Percentiles rank a stretch among this genome's conserved stretches.
phyloP scores from a whole-genome alignment of 2,329 filamentous ascomycete species.

The Beauveria rudraprayagi region DNA sequence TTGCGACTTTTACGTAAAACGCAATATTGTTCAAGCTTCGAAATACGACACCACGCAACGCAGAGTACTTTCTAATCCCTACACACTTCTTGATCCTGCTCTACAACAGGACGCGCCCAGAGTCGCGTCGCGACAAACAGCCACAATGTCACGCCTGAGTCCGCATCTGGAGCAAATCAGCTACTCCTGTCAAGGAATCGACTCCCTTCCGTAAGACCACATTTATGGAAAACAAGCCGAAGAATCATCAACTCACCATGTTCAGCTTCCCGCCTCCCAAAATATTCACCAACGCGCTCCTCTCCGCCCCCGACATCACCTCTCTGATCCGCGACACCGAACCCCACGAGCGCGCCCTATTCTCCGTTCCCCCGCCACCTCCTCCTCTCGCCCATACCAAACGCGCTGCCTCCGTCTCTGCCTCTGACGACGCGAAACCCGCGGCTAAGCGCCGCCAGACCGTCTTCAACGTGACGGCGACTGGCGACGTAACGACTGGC shows the following conservation, averaged over 20 bases:
- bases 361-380: slow-evolving; percentile 72
- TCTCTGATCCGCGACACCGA: slow-evolving; percentile 92
- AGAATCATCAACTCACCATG: neutral
- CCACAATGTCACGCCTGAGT: slow-evolving; percentile 57
- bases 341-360: slow-evolving; percentile 85
- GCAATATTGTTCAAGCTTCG: neutral
- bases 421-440: neutral
- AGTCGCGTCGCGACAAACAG: neutral
- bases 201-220: slow-evolving; percentile 58
- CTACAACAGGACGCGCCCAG: neutral
- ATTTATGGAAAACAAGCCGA: neutral
- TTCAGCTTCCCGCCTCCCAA: slow-evolving; percentile 79
- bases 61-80: too few species aligned
- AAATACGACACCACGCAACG: neutral
- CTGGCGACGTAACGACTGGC: slow-evolving; percentile 53
- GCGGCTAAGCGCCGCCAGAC: slow-evolving; percentile 47
- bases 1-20: neutral
- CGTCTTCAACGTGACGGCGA: slow-evolving; percentile 54
- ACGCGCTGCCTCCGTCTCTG: slow-evolving; percentile 30
- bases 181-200: slow-evolving; percentile 67
- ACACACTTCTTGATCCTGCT: neutral
- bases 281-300: slow-evolving; percentile 89
- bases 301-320: slow-evolving; percentile 86
- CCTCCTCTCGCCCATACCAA: slow-evolving; percentile 21
- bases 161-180: slow-evolving; percentile 70